Base-by-base conservation (phyloP, 2,329 filamentous ascomycete species). In the Penicillium sp. region DNA sequence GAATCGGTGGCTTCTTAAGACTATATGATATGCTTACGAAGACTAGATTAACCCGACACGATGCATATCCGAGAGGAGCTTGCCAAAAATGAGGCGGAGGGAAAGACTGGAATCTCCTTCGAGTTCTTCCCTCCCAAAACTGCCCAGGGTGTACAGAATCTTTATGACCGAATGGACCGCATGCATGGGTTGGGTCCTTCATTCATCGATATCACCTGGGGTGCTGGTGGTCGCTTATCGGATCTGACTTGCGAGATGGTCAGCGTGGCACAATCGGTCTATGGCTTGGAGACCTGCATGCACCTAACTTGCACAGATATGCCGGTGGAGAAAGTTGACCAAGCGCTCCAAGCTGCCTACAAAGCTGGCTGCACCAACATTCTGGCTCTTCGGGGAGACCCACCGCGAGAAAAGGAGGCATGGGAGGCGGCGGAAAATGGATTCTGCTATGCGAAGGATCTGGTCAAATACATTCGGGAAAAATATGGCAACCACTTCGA, bases 71-170 rank as follows among this genome's bases (percentile, higher is more conserved):
- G 85, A 60, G 83, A 93, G 63, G 96, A 96, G 78, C 79, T 98
- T 64, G 77, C 81, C 61, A 85, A 91, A 62, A 84, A 90, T 71
- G 82, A 89, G 72, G 79, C 80, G 73, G 82, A 84, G 64, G 82
- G 83, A 67, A 81, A 85, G 64, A 85, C 90, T 51, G 93, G 89
- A 66, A 96, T 96, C 77, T 98, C 93, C 53, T 98, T 98, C 76
- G 93, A 98, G 72, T 98, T 95, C 78, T 98, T 98, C 73, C 93
- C 93, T 45, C 93, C 93, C 34, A 98, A 98, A 76, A 98, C 93
- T 4, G 70, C 71, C 21, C 71, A 75, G 74, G 93, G 93, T 78
- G 91, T 98, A 12, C 93, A 98, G 75, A 98, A 98, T 70, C 83
- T 98, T 51, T 98, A 98, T 77, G 93, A 98, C 63, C 88, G 93